Conservation (phyloP, 2,329 filamentous ascomycete species). For the Colletotrichum caudatum region DNA sequence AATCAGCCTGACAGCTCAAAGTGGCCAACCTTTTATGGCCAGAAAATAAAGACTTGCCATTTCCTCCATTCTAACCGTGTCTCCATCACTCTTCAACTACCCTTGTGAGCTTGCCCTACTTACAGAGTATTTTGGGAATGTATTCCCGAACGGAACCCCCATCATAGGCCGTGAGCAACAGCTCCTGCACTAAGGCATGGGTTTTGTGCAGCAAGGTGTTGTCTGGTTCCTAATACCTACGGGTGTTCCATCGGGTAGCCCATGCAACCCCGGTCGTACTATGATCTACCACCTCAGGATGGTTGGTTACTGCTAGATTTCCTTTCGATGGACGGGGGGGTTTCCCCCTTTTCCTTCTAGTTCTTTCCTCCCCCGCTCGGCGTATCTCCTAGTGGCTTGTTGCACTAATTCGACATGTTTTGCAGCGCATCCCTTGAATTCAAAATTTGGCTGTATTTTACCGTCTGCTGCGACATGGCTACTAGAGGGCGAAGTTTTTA, state of each 20-base stretch:
- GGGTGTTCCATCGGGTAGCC: not conserved
- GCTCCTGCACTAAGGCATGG: not conserved
- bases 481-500: not conserved
- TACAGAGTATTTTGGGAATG: not conserved
- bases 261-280: not conserved
- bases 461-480: not conserved
- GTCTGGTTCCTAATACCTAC: not conserved
- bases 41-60: not conserved
- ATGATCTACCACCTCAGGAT: not conserved
- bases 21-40: not conserved
- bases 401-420: not conserved
- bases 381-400: not conserved
- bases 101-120: not conserved
- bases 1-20: conserved; percentile 27
- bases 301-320: not conserved
- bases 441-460: not conserved
- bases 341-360: too few species aligned
- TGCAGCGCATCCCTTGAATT: too few species aligned
- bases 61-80: not conserved
- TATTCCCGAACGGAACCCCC: not conserved
- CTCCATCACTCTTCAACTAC: not conserved
- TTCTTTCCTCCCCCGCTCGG: not conserved
- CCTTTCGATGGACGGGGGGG: not conserved
- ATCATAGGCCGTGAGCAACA: not conserved
- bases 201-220: not conserved